Percentiles rank a stretch among this genome's conserved stretches.
phyloP scores from a whole-genome alignment of 805 yeast species.

The Cyberlindnera mrakii region DNA sequence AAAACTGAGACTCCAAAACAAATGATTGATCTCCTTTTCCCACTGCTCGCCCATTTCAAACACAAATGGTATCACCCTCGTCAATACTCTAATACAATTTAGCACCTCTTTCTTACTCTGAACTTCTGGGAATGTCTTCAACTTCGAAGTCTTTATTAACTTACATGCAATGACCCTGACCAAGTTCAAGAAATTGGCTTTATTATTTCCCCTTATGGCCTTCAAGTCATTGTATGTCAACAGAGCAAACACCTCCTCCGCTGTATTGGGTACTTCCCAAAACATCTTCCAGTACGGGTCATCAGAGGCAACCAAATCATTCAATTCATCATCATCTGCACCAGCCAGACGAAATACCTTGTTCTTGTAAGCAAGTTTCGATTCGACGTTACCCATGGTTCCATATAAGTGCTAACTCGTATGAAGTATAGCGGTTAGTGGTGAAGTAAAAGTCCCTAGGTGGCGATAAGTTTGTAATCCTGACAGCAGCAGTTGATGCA shows the following conservation, averaged over 20 bases:
- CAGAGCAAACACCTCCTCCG: conserved; percentile 52
- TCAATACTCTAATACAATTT: conserved; percentile 58
- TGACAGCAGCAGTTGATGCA: too few species aligned
- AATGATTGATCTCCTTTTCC: conserved; percentile 27
- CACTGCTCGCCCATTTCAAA: conserved; percentile 39
- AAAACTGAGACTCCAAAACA: conserved; percentile 39
- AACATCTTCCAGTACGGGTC: conserved; percentile 40
- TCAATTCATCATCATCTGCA: conserved; percentile 19
- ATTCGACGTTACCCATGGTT: conserved; percentile 70
- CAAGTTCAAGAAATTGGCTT: conserved; percentile 49
- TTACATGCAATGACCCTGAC: conserved; percentile 35
- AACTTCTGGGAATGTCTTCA: conserved; percentile 21
- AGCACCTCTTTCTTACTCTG: conserved; percentile 34
- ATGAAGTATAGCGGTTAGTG: too few species aligned
- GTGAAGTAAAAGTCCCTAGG: neutral
- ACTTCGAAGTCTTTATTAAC: conserved; percentile 17
- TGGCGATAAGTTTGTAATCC: neutral
- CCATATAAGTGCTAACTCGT: too few species aligned
- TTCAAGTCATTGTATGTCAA: conserved; percentile 55
- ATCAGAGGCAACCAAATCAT: conserved; percentile 24
- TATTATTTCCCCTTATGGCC: conserved; percentile 51
- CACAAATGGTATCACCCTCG: conserved; percentile 59
- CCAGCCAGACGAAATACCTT: conserved; percentile 56
- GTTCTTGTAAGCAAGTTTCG: conserved; percentile 52
- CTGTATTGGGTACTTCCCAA: conserved; percentile 43